Conservation (phyloP, 225 moss, liverwort and hornwort species). For the Bryoerythrophyllum caledonicum region DNA sequence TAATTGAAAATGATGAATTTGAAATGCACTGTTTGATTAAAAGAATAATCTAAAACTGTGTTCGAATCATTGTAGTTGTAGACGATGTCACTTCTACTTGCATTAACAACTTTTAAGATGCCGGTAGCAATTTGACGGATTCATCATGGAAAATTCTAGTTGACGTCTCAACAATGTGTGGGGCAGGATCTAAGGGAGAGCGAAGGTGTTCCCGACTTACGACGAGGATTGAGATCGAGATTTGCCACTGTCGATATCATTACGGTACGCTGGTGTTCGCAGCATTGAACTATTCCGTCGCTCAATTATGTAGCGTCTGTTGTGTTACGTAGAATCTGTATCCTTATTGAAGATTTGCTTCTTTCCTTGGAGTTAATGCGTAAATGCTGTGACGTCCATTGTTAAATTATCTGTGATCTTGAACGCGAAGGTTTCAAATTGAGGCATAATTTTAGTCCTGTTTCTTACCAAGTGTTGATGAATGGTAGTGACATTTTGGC, state of each 20-base stretch:
- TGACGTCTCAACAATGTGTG: slow-evolving; percentile 19
- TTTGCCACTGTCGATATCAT: slow-evolving; percentile 62
- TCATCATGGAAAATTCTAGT: slow-evolving; percentile 7
- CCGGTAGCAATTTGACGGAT: background rate
- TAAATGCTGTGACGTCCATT: background rate
- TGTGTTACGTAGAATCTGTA: slow-evolving; percentile 5
- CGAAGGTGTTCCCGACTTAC: slow-evolving; percentile 84
- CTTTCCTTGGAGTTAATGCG: slow-evolving; percentile 4
- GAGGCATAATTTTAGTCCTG: background rate
- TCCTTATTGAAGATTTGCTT: slow-evolving; percentile 9
- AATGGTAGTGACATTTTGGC: slow-evolving; percentile 23
- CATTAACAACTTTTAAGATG: slow-evolving; percentile 2
- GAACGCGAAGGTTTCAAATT: background rate
- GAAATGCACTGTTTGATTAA: background rate
- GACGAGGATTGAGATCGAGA: slow-evolving; percentile 74
- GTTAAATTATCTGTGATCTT: background rate
- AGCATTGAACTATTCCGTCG: slow-evolving; percentile 2
- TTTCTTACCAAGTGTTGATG: slow-evolving; percentile 24
- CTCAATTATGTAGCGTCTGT: slow-evolving; percentile 14
- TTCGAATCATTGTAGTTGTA: background rate
- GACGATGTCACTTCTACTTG: slow-evolving; percentile 15
- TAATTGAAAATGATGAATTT: background rate
- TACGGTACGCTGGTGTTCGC: slow-evolving; percentile 44
- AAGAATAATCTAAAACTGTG: background rate
- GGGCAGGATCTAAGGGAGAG: slow-evolving; percentile 70